Conservation (phyloP, 495 filamentous ascomycete species). For the Hypoxylon lenormandii region DNA sequence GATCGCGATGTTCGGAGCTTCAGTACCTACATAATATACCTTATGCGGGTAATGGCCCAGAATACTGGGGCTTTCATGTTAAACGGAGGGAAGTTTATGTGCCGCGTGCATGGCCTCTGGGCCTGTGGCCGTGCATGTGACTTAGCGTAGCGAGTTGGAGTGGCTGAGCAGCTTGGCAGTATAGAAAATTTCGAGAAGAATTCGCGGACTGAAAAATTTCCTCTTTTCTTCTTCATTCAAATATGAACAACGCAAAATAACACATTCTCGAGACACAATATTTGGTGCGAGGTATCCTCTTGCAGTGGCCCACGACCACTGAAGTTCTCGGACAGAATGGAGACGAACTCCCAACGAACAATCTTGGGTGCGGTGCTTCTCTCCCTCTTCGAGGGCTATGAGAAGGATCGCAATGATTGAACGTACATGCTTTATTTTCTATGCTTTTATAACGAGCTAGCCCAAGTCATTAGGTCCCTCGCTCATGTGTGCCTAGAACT, state of each 20-base stretch:
- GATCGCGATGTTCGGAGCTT: conserved; percentile 42
- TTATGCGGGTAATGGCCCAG: neutral
- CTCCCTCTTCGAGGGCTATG: conserved; percentile 55
- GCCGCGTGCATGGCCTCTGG: no score
- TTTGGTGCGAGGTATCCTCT: conserved; percentile 59
- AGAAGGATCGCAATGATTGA: conserved; percentile 68
- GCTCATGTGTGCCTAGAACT: no score
- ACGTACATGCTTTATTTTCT: conserved; percentile 57
- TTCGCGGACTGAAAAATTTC: conserved; percentile 21
- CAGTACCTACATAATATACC: conserved; percentile 5
- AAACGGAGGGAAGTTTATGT: no score
- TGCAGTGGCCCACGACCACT: conserved; percentile 60
- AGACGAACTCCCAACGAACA: conserved; percentile 63
- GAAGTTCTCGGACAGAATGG: conserved; percentile 65
- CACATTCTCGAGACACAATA: conserved; percentile 64
- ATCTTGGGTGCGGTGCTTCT: conserved; percentile 70
- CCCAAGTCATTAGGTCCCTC: no score
- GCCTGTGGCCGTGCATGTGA: neutral
- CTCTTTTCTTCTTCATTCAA: conserved; percentile 56
- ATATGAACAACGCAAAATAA: conserved; percentile 66
- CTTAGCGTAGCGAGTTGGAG: conserved; percentile 7
- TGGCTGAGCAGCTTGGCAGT: conserved; percentile 12
- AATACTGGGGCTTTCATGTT: no score
- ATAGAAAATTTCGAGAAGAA: conserved; percentile 46
- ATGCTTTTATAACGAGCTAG: neutral